Conservation (phyloP, 2,329 filamentous ascomycete genomes). For the Stagonosporopsis cucurbitacearum region DNA sequence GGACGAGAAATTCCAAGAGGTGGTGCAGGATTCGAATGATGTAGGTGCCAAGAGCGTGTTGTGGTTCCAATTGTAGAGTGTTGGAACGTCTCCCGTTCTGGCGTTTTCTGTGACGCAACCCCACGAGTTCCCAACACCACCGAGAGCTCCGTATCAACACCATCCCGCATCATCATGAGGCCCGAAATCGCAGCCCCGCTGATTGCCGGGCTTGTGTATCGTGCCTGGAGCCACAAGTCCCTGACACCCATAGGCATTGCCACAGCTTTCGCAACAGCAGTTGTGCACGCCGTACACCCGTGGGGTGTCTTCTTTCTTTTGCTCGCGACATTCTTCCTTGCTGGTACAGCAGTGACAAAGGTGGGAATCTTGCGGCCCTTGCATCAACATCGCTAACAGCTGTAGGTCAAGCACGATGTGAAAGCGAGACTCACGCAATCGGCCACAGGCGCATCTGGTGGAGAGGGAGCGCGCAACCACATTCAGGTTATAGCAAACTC, state of each 20-base stretch:
- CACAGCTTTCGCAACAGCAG: conserved; percentile 74
- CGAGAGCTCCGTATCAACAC: conserved; percentile 11
- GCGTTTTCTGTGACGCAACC: conserved; percentile 16
- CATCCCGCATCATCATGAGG: conserved; percentile 34
- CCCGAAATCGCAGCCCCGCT: conserved; percentile 41
- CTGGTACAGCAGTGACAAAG: conserved; percentile 83
- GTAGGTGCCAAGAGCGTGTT: conserved; percentile 12
- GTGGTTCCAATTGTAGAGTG: neutral
- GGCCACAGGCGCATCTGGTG: conserved; percentile 73
- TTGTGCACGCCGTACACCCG: conserved; percentile 86
- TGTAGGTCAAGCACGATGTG: conserved; percentile 80
- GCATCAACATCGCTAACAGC: neutral
- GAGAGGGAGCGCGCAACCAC: conserved; percentile 83
- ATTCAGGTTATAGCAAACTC: conserved; percentile 93
- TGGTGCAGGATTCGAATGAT: neutral
- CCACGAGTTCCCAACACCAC: conserved; percentile 21
- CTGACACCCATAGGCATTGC: conserved; percentile 79
- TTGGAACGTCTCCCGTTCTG: neutral
- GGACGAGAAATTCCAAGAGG: neutral
- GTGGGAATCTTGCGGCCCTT: conserved; percentile 51
- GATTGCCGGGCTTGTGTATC: conserved; percentile 48
- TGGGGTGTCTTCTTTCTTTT: conserved; percentile 91
- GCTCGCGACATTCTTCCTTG: conserved; percentile 83
- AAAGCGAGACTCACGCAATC: conserved; percentile 84
- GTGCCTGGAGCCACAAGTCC: conserved; percentile 58